A percentile compares a stretch with the other conserved stretches of the same genome.
Conservation (phyloP, 768 basidiomycete genomes). For the Lactarius psammicola region DNA sequence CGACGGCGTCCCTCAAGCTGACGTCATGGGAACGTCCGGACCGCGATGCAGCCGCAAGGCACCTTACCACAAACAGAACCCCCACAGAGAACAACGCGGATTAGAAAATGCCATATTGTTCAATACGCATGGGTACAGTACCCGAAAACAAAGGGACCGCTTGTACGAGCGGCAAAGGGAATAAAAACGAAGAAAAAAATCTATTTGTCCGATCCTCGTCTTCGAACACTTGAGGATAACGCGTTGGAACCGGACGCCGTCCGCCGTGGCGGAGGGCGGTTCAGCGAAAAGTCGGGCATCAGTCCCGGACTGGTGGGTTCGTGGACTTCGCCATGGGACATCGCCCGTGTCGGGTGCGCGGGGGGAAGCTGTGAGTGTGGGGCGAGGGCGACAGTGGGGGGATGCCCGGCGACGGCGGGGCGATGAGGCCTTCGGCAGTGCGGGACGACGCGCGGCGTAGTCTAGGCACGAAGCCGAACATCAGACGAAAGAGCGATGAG, state of each 20-base stretch:
- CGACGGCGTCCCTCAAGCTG: neutral
- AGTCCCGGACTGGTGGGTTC: conserved; percentile 23
- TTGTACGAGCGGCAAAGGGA: neutral
- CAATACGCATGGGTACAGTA: neutral
- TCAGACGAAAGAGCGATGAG: conserved; percentile 65
- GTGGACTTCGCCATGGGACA: conserved; percentile 25
- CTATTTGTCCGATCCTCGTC: conserved; percentile 22
- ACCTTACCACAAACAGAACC: neutral
- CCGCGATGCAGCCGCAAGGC: neutral
- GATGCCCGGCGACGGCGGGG: conserved; percentile 54
- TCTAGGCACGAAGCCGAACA: conserved; percentile 47
- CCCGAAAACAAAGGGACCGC: neutral
- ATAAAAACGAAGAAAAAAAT: neutral
- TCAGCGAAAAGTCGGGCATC: conserved; percentile 29
- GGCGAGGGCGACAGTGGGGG: conserved; percentile 27
- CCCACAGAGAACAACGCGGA: neutral
- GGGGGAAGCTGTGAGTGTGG: conserved; percentile 27
- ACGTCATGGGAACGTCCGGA: conserved; percentile 1
- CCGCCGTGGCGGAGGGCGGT: conserved; percentile 29
- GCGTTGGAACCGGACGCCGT: conserved; percentile 22
- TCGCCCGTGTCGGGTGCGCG: conserved; percentile 25
- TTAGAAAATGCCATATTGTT: neutral
- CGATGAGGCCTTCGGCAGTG: conserved; percentile 65
- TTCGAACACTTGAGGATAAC: neutral
- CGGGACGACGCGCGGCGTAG: conserved; percentile 46